Conservation (phyloP, 805 yeast species). For the Phaffomyces opuntiae region DNA sequence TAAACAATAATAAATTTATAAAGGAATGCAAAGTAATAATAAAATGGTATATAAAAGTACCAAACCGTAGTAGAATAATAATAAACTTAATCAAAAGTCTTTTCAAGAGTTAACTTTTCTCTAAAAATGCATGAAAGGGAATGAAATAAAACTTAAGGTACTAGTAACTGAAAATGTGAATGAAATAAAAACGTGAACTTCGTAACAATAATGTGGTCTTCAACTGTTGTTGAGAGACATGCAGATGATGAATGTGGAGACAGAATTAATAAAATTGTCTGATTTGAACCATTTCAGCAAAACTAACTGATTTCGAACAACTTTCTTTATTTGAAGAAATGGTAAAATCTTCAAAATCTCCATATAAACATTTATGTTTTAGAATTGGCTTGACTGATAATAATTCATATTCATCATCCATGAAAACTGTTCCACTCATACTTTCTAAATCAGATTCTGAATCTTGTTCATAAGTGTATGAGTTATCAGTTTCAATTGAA, state of each 20-base stretch:
- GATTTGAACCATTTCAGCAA: neutral
- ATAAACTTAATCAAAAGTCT: too few relatives aligned
- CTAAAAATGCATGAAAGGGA: too few relatives aligned
- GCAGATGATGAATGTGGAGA: neutral
- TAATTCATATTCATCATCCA: conserved; percentile 2
- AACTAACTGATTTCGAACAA: neutral
- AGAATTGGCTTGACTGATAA: conserved; percentile 17
- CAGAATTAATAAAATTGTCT: neutral
- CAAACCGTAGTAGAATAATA: too few relatives aligned
- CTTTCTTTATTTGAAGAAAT: neutral
- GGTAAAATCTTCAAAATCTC: conserved; percentile 7
- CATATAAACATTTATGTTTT: conserved; percentile 10
- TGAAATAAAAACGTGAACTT: too few relatives aligned
- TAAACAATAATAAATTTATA: too few relatives aligned
- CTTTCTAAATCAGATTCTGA: conserved; percentile 3
- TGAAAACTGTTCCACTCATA: neutral
- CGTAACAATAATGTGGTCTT: too few relatives aligned
- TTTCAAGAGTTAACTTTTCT: too few relatives aligned
- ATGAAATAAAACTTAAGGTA: too few relatives aligned
- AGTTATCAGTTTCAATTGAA: neutral
- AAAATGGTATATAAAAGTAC: too few relatives aligned
- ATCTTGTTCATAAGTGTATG: neutral
- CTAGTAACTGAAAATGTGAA: too few relatives aligned
- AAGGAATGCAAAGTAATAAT: too few relatives aligned
- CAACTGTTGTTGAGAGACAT: too few relatives aligned